Conservation (phyloP, 1,139 yeast genomes). For the Hansenula lynferdii region DNA sequence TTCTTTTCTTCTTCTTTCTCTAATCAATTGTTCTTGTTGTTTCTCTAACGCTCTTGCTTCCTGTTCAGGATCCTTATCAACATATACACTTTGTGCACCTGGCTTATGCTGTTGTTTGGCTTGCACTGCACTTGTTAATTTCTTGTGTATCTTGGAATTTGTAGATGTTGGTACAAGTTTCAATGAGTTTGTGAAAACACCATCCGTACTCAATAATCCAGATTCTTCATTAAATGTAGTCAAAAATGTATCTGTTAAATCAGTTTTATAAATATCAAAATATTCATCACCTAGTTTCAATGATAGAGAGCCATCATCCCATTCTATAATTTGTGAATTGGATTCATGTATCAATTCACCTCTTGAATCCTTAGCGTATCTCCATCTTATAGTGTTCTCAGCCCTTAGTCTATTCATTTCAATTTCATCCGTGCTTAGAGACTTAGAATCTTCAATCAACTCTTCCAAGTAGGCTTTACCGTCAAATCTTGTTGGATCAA, state of each 20-base stretch:
- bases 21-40: constrained; percentile 64
- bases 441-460: constrained; percentile 44
- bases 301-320: constrained; percentile 92
- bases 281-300: constrained; percentile 83
- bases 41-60: constrained; percentile 79
- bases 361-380: constrained; percentile 63
- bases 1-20: constrained; percentile 65
- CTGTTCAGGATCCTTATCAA: constrained; percentile 83
- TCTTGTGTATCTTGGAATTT: constrained; percentile 72
- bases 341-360: constrained; percentile 75
- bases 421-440: constrained; percentile 41
- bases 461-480: constrained; percentile 42
- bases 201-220: constrained; percentile 51
- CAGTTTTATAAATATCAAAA: constrained; percentile 68
- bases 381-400: constrained; percentile 90
- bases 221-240: constrained; percentile 69
- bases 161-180: constrained; percentile 88
- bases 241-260: constrained; percentile 69
- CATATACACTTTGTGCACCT: constrained; percentile 64
- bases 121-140: constrained; percentile 73
- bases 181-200: constrained; percentile 45
- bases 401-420: constrained; percentile 54
- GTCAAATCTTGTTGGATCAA: constrained; percentile 87
- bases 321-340: constrained; percentile 82
- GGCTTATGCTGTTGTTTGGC: constrained; percentile 58